Conservation (phyloP, 345 rosid genomes). For the Heritiera littoralis region DNA sequence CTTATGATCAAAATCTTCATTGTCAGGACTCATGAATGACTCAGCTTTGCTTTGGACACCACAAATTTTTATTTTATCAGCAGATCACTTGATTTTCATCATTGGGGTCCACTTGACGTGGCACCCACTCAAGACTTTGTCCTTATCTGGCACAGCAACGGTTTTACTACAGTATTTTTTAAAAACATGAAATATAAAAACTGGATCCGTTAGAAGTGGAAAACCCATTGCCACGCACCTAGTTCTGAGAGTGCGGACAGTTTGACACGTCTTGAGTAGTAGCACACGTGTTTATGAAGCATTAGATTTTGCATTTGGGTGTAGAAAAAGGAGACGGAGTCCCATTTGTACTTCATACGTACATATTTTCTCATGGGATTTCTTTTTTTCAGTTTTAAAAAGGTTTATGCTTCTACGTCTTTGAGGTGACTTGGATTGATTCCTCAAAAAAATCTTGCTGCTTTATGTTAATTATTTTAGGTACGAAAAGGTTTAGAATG, state of each 20-base stretch:
- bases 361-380: not conserved
- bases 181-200: not conserved
- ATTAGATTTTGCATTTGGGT: too few relatives aligned
- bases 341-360: not conserved
- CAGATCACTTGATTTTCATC: not conserved
- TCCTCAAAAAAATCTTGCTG: too few relatives aligned
- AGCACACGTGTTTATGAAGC: not conserved
- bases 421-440: too few relatives aligned
- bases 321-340: not conserved
- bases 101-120: constrained; percentile 13
- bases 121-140: not conserved
- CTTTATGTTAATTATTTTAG: too few relatives aligned
- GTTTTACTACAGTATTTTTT: not conserved
- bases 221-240: not conserved
- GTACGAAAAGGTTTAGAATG: too few relatives aligned
- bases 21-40: not conserved
- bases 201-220: not conserved
- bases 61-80: not conserved
- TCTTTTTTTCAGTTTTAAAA: too few relatives aligned
- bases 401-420: too few relatives aligned
- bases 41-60: constrained; percentile 11
- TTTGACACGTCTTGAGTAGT: not conserved
- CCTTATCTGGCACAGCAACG: not conserved
- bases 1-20: not conserved
- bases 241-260: not conserved